Conservation (phyloP, 2,329 filamentous ascomycete species). For the Escovopsis sp. region DNA sequence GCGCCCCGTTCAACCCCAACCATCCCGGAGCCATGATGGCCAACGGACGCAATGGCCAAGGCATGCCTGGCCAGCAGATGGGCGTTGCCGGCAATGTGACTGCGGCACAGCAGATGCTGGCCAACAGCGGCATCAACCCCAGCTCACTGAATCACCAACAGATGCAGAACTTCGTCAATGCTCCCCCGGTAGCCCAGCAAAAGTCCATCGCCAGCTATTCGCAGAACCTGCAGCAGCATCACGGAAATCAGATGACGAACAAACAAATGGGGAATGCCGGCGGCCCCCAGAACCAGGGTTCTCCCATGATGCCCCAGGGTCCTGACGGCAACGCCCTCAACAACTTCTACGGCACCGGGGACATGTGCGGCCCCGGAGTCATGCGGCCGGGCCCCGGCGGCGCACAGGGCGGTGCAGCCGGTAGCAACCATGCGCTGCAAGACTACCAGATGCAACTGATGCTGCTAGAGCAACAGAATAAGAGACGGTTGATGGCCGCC, state of each 20-base stretch:
- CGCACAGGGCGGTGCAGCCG: constrained; percentile 24
- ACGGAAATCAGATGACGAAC: constrained; percentile 66
- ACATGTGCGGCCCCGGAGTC: constrained; percentile 40
- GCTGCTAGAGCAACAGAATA: constrained; percentile 76
- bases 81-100: constrained; percentile 33
- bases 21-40: constrained; percentile 52
- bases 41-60: constrained; percentile 55
- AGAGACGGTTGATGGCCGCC: constrained; percentile 73
- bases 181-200: constrained; percentile 48
- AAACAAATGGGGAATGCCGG: constrained; percentile 62
- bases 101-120: constrained; percentile 45
- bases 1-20: constrained; percentile 56
- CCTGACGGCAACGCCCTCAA: constrained; percentile 46
- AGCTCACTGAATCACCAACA: constrained; percentile 59
- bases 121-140: constrained; percentile 61
- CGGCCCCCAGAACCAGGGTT: constrained; percentile 62
- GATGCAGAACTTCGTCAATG: constrained; percentile 48
- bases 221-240: constrained; percentile 69
- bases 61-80: constrained; percentile 59
- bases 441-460: constrained; percentile 86
- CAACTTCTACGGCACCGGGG: constrained; percentile 48
- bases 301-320: constrained; percentile 66
- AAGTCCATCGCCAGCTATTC: constrained; percentile 84
- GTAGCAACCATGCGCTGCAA: constrained; percentile 66
- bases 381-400: constrained; percentile 42